Evolutionary conservation across 805 yeast species (phyloP), one percentile per base, ranked within the genome.

Genomic region (Candida broadrunensis): DNA sequence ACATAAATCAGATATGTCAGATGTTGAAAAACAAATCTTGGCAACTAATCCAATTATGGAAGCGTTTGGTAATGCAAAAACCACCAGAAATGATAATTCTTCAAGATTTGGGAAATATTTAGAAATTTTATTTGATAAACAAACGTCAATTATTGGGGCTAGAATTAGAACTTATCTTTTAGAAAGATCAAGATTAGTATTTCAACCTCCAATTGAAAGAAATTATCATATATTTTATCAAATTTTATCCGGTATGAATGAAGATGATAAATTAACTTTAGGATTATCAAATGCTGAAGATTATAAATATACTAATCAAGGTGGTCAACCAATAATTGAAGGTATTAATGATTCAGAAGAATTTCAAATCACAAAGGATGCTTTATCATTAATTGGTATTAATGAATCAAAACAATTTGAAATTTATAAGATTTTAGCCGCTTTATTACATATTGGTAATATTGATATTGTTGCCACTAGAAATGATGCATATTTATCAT

Each of bases 41-140:
- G 98, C 99, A 12, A 93, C 98, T 0, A 91, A 91, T 60, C 98
- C 98, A 2, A 85, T 93, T 53, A 85, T 93, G 84, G 99, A 93
- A 68, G 93, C 98, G 0, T 93, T 93, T 65, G 99, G 99, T 72
- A 93, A 95, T 63, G 98, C 99, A 6, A 91, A 91, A 60, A 91
- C 99, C 2, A 85, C 96, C 15, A 83, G 99, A 72, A 91, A 91
- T 61, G 97, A 91, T 67, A 91, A 91, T 66, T 93, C 98, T 21
- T 91, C 98, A 19, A 84, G 99, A 64, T 95, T 93, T 58, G 99
- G 99, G 58, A 91, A 91, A 64, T 91, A 91, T 61, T 73, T 91
- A 51, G 98, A 91, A 66, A 91, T 91, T 52, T 70, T 89, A 50
- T 91, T 91, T 63, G 85, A 88, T 64, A 64, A 75, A 17, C 58